Evolutionary conservation across 345 rosid species (phyloP).

Genomic region (Hypericum androsaemum): DNA sequence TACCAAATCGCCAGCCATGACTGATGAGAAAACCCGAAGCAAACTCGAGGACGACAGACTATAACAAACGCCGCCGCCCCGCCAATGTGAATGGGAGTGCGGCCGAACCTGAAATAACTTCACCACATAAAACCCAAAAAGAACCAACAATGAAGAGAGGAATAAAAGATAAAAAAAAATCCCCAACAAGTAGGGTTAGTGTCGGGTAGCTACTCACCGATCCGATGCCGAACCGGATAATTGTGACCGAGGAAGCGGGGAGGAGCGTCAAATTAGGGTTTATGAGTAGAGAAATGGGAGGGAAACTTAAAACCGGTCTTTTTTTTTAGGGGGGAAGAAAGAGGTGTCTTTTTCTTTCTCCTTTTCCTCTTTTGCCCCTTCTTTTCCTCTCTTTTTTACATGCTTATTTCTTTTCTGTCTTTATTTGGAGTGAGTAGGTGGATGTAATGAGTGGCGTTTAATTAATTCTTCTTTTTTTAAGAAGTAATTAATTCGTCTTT

Average conservation of each 20-base stretch:
- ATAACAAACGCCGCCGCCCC: constrained; percentile 31
- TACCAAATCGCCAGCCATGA: constrained; percentile 37
- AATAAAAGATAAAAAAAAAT: constrained; percentile 6
- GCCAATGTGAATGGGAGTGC: constrained; percentile 46
- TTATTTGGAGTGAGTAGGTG: neutral
- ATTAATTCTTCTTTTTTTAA: too few relatives aligned
- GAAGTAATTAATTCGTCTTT: too few relatives aligned
- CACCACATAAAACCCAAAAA: constrained; percentile 46
- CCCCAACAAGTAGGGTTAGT: too few relatives aligned
- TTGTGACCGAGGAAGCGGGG: constrained; percentile 7
- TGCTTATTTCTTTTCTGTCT: too few relatives aligned
- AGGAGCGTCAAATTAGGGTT: neutral
- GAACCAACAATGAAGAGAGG: neutral
- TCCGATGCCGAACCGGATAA: constrained; percentile 19
- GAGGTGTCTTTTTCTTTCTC: neutral
- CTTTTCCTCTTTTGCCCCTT: neutral
- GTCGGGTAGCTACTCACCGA: constrained; percentile 22
- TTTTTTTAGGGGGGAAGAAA: too few relatives aligned
- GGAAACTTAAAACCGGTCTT: neutral
- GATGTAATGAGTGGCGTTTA: neutral
- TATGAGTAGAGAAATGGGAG: neutral
- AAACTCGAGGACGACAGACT: constrained; percentile 42
- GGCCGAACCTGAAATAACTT: constrained; percentile 44
- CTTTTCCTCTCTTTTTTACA: too few relatives aligned
- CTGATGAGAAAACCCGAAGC: constrained; percentile 16